Evolutionary conservation across 768 basidiomycete species (phyloP).

Genomic region (Hypsizygus marmoreus): DNA sequence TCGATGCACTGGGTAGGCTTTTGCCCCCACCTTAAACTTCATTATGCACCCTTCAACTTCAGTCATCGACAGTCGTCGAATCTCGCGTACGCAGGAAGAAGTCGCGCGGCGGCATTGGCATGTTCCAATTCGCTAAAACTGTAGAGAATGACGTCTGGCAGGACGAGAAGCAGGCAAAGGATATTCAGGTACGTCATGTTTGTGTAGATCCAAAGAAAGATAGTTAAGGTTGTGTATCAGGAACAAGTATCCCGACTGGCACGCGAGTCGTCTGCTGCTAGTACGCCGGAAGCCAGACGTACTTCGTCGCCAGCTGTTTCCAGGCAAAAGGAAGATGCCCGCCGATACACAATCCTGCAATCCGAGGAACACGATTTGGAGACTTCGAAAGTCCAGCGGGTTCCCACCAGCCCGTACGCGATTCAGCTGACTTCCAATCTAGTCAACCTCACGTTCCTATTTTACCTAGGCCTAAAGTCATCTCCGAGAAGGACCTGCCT

Average conservation of each 20-base stretch:
- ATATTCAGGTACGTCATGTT: constrained; percentile 62
- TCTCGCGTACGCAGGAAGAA: constrained; percentile 63
- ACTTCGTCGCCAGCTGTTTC: constrained; percentile 17
- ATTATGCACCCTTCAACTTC: constrained; percentile 9
- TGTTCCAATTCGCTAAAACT: constrained; percentile 83
- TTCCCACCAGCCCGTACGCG: constrained; percentile 43
- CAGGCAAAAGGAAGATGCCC: constrained; percentile 36
- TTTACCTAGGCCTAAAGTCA: constrained; percentile 51
- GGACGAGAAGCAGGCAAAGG: constrained; percentile 55
- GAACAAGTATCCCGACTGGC: constrained; percentile 59
- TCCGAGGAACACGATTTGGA: constrained; percentile 24
- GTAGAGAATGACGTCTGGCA: constrained; percentile 73
- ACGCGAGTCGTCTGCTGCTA: constrained; percentile 34
- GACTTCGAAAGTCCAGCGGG: constrained; percentile 24
- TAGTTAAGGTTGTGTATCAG: too few species aligned
- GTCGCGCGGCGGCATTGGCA: constrained; percentile 52
- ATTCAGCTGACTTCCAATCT: background rate
- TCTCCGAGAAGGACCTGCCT: constrained; percentile 51
- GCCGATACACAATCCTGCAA: constrained; percentile 55
- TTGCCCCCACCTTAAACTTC: constrained; percentile 6
- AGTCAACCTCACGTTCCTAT: background rate
- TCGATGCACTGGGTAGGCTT: constrained; percentile 73
- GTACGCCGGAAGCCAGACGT: constrained; percentile 16
- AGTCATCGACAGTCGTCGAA: constrained; percentile 44
- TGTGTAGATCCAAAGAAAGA: too few species aligned